These are phyloP conservation scores for Medicago lupulina DNA, from an alignment of 306 rosid species.

Conservation along the genomic window DNA sequence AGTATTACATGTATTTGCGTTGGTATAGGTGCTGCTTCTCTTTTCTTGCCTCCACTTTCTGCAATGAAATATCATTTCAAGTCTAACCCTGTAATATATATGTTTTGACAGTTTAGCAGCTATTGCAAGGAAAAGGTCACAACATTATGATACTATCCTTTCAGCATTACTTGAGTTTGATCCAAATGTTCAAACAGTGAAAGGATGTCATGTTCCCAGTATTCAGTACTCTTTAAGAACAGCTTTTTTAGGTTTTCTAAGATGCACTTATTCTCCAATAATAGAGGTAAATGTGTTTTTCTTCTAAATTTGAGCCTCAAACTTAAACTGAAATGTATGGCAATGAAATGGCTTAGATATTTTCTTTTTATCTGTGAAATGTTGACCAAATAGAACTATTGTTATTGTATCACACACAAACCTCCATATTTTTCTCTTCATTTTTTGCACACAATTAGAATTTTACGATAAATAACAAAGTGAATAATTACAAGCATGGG, in stretches of 20 bases:
- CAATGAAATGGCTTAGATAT: neutral
- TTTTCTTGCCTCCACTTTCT: neutral
- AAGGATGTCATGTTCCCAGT: constrained; percentile 84
- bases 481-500: constrained; percentile 6
- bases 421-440: constrained; percentile 11
- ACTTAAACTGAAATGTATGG: constrained; percentile 9
- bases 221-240: constrained; percentile 83
- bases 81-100: constrained; percentile 41
- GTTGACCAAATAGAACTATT: constrained; percentile 24
- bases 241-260: constrained; percentile 90
- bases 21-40: constrained; percentile 22
- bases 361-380: constrained; percentile 15
- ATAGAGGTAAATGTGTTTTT: constrained; percentile 67
- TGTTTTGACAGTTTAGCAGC: constrained; percentile 79
- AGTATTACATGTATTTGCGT: constrained; percentile 37
- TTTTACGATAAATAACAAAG: constrained; percentile 18
- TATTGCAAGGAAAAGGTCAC: constrained; percentile 84
- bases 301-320: constrained; percentile 25
- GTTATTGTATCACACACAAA: constrained; percentile 33
- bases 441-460: constrained; percentile 20
- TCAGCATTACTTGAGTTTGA: constrained; percentile 78
- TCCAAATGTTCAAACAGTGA: constrained; percentile 66
- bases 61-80: constrained; percentile 32
- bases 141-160: constrained; percentile 72
- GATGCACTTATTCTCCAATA: constrained; percentile 77